Evolutionary conservation across 768 basidiomycete species (phyloP), one percentile per base, ranked within the genome.

Genomic region (Podaxis sp.): DNA sequence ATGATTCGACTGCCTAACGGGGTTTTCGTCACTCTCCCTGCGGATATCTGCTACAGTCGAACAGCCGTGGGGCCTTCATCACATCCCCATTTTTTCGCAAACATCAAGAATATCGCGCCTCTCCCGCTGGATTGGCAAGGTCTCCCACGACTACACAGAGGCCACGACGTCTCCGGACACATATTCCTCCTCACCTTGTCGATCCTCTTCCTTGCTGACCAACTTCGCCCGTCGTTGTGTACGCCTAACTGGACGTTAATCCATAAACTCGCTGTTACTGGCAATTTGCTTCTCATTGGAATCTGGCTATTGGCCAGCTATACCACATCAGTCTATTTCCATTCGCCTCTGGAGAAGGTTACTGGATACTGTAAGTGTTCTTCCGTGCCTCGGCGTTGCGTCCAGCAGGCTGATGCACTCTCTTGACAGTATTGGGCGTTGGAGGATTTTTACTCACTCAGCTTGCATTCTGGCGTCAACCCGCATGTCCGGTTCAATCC

Each of bases 81-180:
- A 0, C 89, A 94, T 67, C 87, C 92, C 1, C 65, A 74, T 13
- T 76, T 93, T 48, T 92, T 93, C 75, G 69, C 80, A 74, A 13
- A 64, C 22, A 33, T 65, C 39, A 51, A 17, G 6, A 42, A 36
- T 15, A 22, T 55, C 8, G n/a, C 13, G 9, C 26, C 53, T 17
- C 68, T 77, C 33, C 79, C 80, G 1, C 72, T 52, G 1, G 79
- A 76, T 13, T 88, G 83, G 83, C 72, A 70, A 30, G 76, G 75
- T 0, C 68, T 73, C 2, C 92, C 95, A 8, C 77, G 89, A 30
- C 76, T 96, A 65, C 82, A 86, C 58, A 83, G 80, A 46, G 96
- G 96, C 0, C 95, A 97, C 72, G 96, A 99, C 69, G 86, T 98
- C 13, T 96, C 94, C 0, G 96, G 96, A 6, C 96, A 98, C 71